phyloP scores from a whole-genome alignment of 2,329 filamentous ascomycete species.

The Hawksworthiomyces lignivorus region DNA sequence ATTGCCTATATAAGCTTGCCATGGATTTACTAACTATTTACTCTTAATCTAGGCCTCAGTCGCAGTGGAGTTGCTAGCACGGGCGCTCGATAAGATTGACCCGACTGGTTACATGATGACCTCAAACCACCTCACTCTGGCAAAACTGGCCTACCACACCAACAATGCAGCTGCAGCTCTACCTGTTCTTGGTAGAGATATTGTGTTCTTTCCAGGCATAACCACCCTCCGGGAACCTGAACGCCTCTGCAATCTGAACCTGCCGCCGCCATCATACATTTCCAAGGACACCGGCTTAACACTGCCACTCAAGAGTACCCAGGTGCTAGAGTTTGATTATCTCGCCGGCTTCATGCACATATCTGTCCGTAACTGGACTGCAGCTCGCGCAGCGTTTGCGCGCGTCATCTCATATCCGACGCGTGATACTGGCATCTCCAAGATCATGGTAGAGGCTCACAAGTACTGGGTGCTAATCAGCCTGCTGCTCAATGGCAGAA shows the following conservation, averaged over 20 bases:
- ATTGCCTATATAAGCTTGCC: too few relatives aligned
- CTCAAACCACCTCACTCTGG: constrained; percentile 17
- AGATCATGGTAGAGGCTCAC: constrained; percentile 80
- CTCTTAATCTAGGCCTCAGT: constrained; percentile 31
- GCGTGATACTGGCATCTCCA: constrained; percentile 55
- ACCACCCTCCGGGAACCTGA: constrained; percentile 17
- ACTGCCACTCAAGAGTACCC: constrained; percentile 38
- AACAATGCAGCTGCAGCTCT: constrained; percentile 46
- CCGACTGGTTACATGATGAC: constrained; percentile 36
- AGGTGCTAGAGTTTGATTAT: constrained; percentile 61
- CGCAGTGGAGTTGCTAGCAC: constrained; percentile 36
- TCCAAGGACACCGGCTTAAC: constrained; percentile 51
- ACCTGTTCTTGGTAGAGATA: constrained; percentile 55
- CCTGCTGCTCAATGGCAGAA: constrained; percentile 60
- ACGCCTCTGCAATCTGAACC: constrained; percentile 36
- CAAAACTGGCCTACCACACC: constrained; percentile 42
- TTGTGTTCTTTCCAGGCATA: constrained; percentile 56
- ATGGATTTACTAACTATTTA: too few relatives aligned
- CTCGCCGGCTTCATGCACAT: constrained; percentile 62
- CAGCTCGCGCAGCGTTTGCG: constrained; percentile 54
- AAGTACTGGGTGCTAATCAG: constrained; percentile 82
- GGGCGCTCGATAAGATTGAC: constrained; percentile 58
- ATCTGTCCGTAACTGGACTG: constrained; percentile 51
- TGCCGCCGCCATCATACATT: constrained; percentile 50
- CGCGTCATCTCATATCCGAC: constrained; percentile 61